Evolutionary conservation across 2,329 filamentous ascomycete genomes (phyloP), one percentile per base, ranked within the genome.

Genomic region (Pestalotiopsis sp.): DNA sequence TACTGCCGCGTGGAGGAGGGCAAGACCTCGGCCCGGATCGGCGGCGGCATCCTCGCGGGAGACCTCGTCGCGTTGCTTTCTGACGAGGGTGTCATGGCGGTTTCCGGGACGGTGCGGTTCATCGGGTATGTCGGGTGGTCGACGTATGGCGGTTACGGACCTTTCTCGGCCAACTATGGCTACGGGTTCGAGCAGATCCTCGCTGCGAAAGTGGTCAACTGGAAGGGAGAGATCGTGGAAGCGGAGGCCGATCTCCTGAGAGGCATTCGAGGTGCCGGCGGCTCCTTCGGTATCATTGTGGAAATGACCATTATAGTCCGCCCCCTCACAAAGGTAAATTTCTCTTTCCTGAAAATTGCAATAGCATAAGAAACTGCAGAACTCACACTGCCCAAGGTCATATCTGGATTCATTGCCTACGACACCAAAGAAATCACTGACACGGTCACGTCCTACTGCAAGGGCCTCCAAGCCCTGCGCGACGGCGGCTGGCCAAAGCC

Each of bases 301-400:
- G 80, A 83, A 68, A 38, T 83, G 11, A 79, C 75, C 2, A 75
- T 84, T 68, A 82, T 79, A 68, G 72, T 82, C 3, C 82, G 83
- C 66, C 75, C 77, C 2, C 66, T 78, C 2, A 74, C 75, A 27
- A 73, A 75, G 71, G 77, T 79, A 20, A 13, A 4, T 12, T 17
- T 4, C 11, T 5, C 27, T 45, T 5, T n/a, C 4, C 36, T 14
- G 14, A 63, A 63, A 13, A 13, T 3, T 7, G 3, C 23, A 63
- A 63, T 14, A 20, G 36, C 9, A 6, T 2, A 9, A 23, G 3
- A 1, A 20, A 31, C 20, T 23, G 17, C 38, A 52, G 2, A 39
- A 5, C 39, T 41, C n/a, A 25, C 39, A 12, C 4, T 12, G 17
- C 4, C 7, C 1, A n/a, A 52, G 45, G 11, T 52, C 0, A n/a